Base-by-base conservation (phyloP, 352 stramenopile species). In the Globisporangium mamillatum region DNA sequence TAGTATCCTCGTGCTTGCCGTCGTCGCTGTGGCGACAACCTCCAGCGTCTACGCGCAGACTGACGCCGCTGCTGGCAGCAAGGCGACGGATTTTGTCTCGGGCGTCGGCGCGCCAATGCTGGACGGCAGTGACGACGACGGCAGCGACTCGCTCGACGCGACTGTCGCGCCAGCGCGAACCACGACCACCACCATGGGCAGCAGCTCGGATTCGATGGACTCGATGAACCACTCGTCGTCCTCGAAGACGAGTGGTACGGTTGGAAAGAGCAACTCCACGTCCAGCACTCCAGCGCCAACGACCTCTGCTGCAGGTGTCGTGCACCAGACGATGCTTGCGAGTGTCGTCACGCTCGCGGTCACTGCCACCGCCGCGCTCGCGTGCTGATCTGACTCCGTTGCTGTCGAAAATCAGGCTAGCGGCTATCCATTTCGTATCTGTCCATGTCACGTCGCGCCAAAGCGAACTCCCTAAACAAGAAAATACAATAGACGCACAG, bases 261-360 rank as follows among this genome's bases (percentile, higher is more conserved):
- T 34, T 34, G 34, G 69, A 7, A 71, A 70, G 38, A 62, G 71
- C 61, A 76, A 63, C 70, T 57, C 59, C 3, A 63, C 44, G 3
- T 48, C 34, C 57, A 71, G 44, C 27, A 44, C 66, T n/a, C 68
- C 62, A 24, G 57, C 60, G 16, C 61, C 71, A 7, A 54, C 68
- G 18, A 61, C 55, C 1, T 52, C 50, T 29, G 52, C 63, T 38
- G 29, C 29, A 1, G 55, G 25, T 5, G 58, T 18, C 16, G 25
- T 63, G 32, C 68, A 60, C n/a, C 16, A 55, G 0, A 46, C 73
- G n/a, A 38, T 76, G 0, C 34, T 70, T 3, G 64, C 53, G 16
- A 68, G 77, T 59, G 64, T 60, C 27, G 74, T 66, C 34, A 56
- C 75, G 29, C 22, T 82, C 20, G 75, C 71, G 34, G 55, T 79